Base-by-base conservation (phyloP, 2,329 filamentous ascomycete genomes). In the Cyanodermella asteris region DNA sequence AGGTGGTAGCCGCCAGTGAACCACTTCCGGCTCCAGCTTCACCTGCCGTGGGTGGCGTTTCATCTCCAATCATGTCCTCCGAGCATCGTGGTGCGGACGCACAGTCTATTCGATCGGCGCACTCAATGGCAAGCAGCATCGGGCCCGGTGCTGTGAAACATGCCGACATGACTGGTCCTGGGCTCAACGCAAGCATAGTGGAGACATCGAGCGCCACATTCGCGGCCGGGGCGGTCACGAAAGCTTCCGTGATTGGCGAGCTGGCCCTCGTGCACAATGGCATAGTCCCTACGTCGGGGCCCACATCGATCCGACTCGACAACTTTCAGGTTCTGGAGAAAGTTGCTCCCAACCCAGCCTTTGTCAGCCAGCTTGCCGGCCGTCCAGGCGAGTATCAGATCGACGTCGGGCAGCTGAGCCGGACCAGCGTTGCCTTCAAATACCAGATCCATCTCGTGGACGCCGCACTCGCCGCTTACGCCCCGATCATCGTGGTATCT, bases 341-440 rank as follows among this genome's bases (percentile, higher is more conserved):
- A 40, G 82, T 97, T 28, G 82, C 81, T 0, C 81, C 82, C 2
- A 97, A 97, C 45, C 78, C 80, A 21, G 76, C 81, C 29, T 91
- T 94, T 49, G 70, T 94, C 25, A 67, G 71, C 16, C 73, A 80
- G 36, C 56, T 63, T 1, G 42, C 58, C 1, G 32, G 32, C 30
- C 69, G 64, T 29, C 62, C 73, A 4, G 82, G 90, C 30, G 72
- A 84, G 41, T 97, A 90, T 49, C 64, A 56, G 0, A 54, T 97
- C 16, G 66, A 82, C 32, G 51, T 87, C 5, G 59, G 68, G 9
- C 68, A 72, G 42, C 63, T 93, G 34, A 52, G 59, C 32, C 68
- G 72, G 38, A 72, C 77, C 2, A 64, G 72, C 0, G 70, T 84
- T 5, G 84, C 74, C 6, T 94, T 97, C 54, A 91, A 87, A 31